phyloP scores from a whole-genome alignment of 805 yeast genomes.

The Wickerhamiella qilinensis region DNA sequence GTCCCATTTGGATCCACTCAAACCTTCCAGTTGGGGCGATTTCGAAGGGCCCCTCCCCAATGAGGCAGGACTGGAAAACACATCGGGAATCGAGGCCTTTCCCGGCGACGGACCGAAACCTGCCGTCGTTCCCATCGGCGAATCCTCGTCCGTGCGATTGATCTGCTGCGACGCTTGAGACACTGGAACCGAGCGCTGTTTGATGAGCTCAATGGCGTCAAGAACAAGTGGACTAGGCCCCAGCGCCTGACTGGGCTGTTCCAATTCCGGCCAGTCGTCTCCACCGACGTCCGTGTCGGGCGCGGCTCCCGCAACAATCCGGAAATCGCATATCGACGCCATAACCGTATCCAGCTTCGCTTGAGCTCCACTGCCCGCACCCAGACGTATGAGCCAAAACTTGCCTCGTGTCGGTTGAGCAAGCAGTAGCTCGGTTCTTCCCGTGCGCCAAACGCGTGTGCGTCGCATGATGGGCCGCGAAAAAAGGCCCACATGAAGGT shows the following conservation, averaged over 20 bases:
- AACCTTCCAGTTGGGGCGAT: too few relatives aligned
- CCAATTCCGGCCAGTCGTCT: background rate
- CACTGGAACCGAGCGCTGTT: constrained; percentile 3
- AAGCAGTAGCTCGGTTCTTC: constrained; percentile 9
- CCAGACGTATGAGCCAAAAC: constrained; percentile 13
- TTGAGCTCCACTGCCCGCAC: constrained; percentile 6
- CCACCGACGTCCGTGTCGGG: constrained; percentile 1
- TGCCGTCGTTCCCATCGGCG: background rate
- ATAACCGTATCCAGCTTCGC: constrained; percentile 10
- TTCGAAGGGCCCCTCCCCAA: too few relatives aligned
- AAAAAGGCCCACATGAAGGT: constrained; percentile 13
- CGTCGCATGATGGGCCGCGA: constrained; percentile 16
- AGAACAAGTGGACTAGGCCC: constrained; percentile 2
- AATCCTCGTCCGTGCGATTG: background rate
- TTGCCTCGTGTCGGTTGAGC: constrained; percentile 12
- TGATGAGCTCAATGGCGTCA: constrained; percentile 6
- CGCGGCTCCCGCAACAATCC: background rate
- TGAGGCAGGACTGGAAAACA: too few relatives aligned
- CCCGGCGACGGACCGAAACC: background rate
- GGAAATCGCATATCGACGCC: constrained; percentile 9
- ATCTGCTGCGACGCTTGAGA: background rate
- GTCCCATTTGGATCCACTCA: too few relatives aligned
- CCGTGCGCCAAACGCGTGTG: constrained; percentile 14
- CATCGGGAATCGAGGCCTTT: background rate
- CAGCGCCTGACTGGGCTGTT: background rate